phyloP scores from a whole-genome alignment of 495 filamentous ascomycete genomes.

The Friedmanniomyces simplex region DNA sequence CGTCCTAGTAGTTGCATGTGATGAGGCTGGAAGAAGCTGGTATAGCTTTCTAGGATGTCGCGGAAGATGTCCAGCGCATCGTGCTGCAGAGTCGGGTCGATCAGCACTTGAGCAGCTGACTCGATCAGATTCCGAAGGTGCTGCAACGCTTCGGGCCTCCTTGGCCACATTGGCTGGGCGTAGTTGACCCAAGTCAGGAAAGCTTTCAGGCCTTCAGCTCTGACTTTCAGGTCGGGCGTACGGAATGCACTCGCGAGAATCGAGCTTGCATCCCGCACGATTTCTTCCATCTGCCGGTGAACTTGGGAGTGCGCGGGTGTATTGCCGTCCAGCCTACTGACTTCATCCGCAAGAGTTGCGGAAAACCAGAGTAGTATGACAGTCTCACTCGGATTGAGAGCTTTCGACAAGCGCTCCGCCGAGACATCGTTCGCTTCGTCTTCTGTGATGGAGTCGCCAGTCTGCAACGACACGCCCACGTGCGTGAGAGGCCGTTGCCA shows the following conservation, averaged over 20 bases:
- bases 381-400: constrained; percentile 45
- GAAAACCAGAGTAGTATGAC: constrained; percentile 61
- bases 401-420: constrained; percentile 35
- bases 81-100: constrained; percentile 43
- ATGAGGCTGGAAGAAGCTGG: constrained; percentile 46
- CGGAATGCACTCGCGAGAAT: not conserved
- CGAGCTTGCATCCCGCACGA: constrained; percentile 7
- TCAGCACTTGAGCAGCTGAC: constrained; percentile 46
- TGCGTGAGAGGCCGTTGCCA: constrained; percentile 64
- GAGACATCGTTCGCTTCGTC: not conserved
- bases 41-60: constrained; percentile 54
- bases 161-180: constrained; percentile 48
- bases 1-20: constrained; percentile 46
- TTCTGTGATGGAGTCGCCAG: constrained; percentile 39
- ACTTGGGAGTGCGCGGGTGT: constrained; percentile 11
- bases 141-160: constrained; percentile 41
- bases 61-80: constrained; percentile 52
- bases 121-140: constrained; percentile 46
- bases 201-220: constrained; percentile 9
- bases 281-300: constrained; percentile 15
- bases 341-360: constrained; percentile 63
- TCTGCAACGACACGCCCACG: constrained; percentile 51
- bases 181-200: constrained; percentile 57
- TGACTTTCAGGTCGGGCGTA: not conserved
- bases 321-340: constrained; percentile 51